Evolutionary conservation across 192 early-diverging fungal species (phyloP), one percentile per base, ranked within the genome.

Genomic region (Chytriomyces sp.): DNA sequence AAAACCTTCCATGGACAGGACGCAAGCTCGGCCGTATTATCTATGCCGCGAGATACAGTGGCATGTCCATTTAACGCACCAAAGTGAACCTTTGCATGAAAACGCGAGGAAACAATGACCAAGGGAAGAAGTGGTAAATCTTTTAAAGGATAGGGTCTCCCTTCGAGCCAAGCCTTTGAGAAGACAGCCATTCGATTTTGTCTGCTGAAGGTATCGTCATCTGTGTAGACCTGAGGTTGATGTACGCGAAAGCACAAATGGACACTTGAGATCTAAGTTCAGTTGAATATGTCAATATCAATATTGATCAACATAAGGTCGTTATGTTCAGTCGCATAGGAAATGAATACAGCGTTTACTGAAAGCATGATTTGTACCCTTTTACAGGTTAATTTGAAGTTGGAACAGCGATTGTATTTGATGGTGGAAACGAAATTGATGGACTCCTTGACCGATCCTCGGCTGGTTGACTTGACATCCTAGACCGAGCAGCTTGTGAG

Each of bases 241-340:
- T 94, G 10, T 56, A 74, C 4, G 91, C 90, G 68, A 81, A 82
- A 52, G 92, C 93, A 4, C 85, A 84, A 8, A 93, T 96, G 86
- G 97, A 93, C 87, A 98, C 96, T 3, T 96, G 94, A 66, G 96
- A 98, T 82, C 83, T 97, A 32, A 93, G n/a, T n/a, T n/a, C 90
- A 57, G 90, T 94, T 70, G 95, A 94, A 64, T 98, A 98, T 76
- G 86, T 98, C 36, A 90, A 84, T 22, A 98, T 97, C 75, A 98
- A 98, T 75, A 93, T 91, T 14, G 93, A 96, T 65, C 96, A 95
- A 72, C 59, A 33, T 72, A 26, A 52, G 6, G 26, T 14, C 56
- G 56, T 58, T 58, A 12, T 44, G 7, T 12, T 44, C 41, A 56
- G 5, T 56, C 7, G 30, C n/a, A n/a, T 56, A 1, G 22, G n/a